Base-by-base conservation (phyloP, 2,329 filamentous ascomycete genomes). In the Cercospora zeina region DNA sequence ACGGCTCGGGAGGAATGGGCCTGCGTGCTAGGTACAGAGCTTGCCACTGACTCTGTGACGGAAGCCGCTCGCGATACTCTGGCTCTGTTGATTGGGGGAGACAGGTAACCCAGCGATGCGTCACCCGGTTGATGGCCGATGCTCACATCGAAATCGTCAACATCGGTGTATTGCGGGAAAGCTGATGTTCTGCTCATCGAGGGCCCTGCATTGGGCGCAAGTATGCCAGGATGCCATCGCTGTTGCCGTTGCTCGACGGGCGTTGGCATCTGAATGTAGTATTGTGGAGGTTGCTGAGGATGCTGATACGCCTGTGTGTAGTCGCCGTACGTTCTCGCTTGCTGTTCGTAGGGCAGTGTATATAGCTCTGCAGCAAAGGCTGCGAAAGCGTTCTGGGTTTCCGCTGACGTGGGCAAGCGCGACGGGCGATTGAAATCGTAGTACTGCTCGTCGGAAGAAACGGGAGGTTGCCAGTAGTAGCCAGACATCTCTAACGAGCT, bases 1-100 rank as follows among this genome's bases (percentile, higher is more conserved):
- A 63, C 67, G 10, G 70, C 72, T 47, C 72, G 62, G 3, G 73
- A 75, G 14, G 68, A 62, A 31, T 72, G 68, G 33, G 70, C 70
- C 13, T 64, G 59, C 4, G 54, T 34, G 61, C 70, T 70, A 24
- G 60, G 66, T 13, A 58, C 61, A 8, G 70, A 71, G 62, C 71
- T 73, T 10, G 70, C 65, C 49, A 68, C 67, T 4, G 71, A 73
- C 19, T 63, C 62, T 58, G 66, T 63, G 45, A 72, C 67, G 2
- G 72, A 73, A 7, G 68, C 66, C 27, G 70, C 65, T 58, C 72
- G 64, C 16, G 67, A 66, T 11, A 49, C 19, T 58, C 66, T 63
- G 3, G 58, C 14, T 8, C 50, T 59, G 19, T 37, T 62, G 21
- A 61, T 56, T 31, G 65, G 56, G 13, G 69, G 67, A 10, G 68